Base-by-base conservation (phyloP, 192 early-diverging fungal species). In the Rhizophagus sp. region DNA sequence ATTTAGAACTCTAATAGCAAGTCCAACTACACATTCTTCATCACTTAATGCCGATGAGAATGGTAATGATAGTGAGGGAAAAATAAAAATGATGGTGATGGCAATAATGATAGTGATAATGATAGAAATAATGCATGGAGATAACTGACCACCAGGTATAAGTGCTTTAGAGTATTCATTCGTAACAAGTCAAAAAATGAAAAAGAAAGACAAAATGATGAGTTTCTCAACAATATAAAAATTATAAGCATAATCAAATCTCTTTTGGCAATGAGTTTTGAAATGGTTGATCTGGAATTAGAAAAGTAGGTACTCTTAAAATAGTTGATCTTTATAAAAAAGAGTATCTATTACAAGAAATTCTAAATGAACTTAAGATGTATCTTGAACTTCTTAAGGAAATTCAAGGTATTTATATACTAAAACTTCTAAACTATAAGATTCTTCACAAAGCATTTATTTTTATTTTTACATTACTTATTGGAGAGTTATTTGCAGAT, bases 341-440 rank as follows among this genome's bases (percentile, higher is more conserved):
- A 41, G 39, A 41, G 5, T 7, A 8, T 41, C 7, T 9, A 4
- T 41, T 41, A 41, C 7, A 8, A 0, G 39, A 65, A 76, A 36
- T 76, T 0, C 30, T 36, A 76, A 63, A 41, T 13, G 39, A 76
- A 27, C 8, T 76, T 25, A 65, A 64, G 47, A 76, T 65, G 0
- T 76, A 76, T 19, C 33, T 76, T 25, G 39, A 57, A 76, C 75
- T 62, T 76, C 27, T 76, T 22, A 76, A 39, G 17, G 19, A 64
- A 8, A 76, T 76, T 41, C 39, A 76, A 44, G 39, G 0, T 0
- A 64, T 76, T 64, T 65, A 64, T 30, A 13, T 76, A 65, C 22
- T 39, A 65, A 76, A 65, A 12, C 62, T 76, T 64, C 34, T 64
- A 22, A 76, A 65, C 47, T 76, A 8, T 76, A n/a, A 33, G 13